phyloP scores from a whole-genome alignment of 1,284 basidiomycete species.

The Amylostereum chailletii region DNA sequence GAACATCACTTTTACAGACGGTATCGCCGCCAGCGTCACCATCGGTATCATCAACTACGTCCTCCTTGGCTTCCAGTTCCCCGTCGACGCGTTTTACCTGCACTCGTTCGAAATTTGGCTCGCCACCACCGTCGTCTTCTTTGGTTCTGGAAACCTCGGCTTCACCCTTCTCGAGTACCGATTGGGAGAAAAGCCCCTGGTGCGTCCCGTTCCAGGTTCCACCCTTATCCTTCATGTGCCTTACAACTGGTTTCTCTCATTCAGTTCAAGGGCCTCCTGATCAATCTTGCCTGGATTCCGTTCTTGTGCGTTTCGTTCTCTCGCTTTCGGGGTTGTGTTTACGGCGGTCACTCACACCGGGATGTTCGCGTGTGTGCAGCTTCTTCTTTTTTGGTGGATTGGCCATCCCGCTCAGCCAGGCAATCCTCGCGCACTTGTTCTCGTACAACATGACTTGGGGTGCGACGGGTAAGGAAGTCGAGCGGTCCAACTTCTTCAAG shows the following conservation, averaged over 20 bases:
- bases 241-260: no score
- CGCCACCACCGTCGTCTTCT: constrained; percentile 44
- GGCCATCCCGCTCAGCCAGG: constrained; percentile 36
- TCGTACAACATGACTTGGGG: constrained; percentile 51
- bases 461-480: constrained; percentile 38
- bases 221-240: background rate
- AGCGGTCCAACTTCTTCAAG: constrained; percentile 50
- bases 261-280: constrained; percentile 24
- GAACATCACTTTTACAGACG: constrained; percentile 18
- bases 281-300: constrained; percentile 40
- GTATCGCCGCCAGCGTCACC: constrained; percentile 30
- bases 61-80: constrained; percentile 37
- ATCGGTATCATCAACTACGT: constrained; percentile 32
- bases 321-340: background rate
- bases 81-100: constrained; percentile 36
- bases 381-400: constrained; percentile 50
- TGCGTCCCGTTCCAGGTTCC: constrained; percentile 7
- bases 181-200: constrained; percentile 27
- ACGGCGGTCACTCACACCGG: constrained; percentile 3
- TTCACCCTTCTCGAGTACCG: constrained; percentile 43
- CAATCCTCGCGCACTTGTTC: constrained; percentile 43
- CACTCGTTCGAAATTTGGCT: constrained; percentile 38
- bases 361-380: constrained; percentile 20
- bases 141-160: constrained; percentile 37
- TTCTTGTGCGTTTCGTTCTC: constrained; percentile 28